Conservation (phyloP, 2,329 filamentous ascomycete genomes). For the Aspergillus quadricinctus region DNA sequence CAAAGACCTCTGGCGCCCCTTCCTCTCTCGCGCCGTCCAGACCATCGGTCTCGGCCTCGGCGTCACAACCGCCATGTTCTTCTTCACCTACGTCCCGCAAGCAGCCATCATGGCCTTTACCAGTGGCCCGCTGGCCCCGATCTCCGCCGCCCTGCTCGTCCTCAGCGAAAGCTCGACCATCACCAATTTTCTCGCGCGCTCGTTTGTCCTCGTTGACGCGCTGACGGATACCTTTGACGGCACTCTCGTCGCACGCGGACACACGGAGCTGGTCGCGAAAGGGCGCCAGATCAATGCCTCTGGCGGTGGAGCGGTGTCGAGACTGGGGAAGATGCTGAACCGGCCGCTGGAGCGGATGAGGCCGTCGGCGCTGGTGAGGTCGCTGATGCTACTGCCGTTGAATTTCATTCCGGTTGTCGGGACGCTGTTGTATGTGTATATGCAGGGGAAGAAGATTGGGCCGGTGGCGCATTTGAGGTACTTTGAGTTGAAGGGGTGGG, state of each 20-base stretch:
- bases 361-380: conserved; percentile 63
- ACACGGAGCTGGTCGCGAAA: conserved; percentile 62
- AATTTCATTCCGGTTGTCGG: conserved; percentile 92
- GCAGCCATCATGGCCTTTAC: conserved; percentile 77
- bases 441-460: conserved; percentile 62
- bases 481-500: conserved; percentile 88
- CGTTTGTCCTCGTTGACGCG: conserved; percentile 74
- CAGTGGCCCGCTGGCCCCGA: conserved; percentile 67
- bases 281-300: conserved; percentile 66
- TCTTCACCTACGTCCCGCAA: conserved; percentile 82
- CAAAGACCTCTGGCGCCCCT: conserved; percentile 55
- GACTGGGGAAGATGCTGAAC: conserved; percentile 54
- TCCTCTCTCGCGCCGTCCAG: conserved; percentile 52
- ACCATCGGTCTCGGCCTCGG: conserved; percentile 67
- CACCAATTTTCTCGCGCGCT: conserved; percentile 55
- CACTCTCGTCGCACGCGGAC: conserved; percentile 51
- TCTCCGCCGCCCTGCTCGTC: conserved; percentile 57
- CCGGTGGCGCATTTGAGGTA: conserved; percentile 62
- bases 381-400: conserved; percentile 80
- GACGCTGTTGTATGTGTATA: conserved; percentile 70
- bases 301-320: conserved; percentile 47
- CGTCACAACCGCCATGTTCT: conserved; percentile 77
- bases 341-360: conserved; percentile 49
- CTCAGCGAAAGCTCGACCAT: conserved; percentile 54
- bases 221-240: conserved; percentile 88